Conservation (phyloP, 768 basidiomycete genomes). For the Tricholoma hemisulphureum region DNA sequence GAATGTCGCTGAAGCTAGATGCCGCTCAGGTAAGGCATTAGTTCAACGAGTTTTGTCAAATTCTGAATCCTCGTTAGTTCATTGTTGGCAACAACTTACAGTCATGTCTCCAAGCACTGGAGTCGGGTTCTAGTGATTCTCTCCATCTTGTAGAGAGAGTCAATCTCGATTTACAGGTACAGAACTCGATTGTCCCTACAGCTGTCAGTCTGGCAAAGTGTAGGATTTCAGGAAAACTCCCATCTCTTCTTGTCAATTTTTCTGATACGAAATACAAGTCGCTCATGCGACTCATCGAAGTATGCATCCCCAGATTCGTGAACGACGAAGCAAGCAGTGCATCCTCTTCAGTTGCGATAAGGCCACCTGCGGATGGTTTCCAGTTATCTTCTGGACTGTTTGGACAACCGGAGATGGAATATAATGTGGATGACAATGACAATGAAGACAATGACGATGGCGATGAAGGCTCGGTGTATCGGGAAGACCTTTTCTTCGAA, state of each 20-base stretch:
- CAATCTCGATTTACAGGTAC: slow-evolving; percentile 83
- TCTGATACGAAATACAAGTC: slow-evolving; percentile 90
- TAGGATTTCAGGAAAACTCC: slow-evolving; percentile 87
- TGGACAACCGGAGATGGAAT: slow-evolving; percentile 54
- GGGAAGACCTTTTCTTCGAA: slow-evolving; percentile 67
- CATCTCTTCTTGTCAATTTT: slow-evolving; percentile 84
- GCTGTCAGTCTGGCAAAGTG: slow-evolving; percentile 81
- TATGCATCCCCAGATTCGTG: slow-evolving; percentile 82
- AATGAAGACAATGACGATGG: slow-evolving; percentile 39
- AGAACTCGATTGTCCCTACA: slow-evolving; percentile 89
- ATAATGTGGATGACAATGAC: slow-evolving; percentile 62
- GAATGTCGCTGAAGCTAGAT: slow-evolving; percentile 74
- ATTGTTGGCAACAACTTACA: slow-evolving; percentile 83
- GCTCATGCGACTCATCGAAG: slow-evolving; percentile 89
- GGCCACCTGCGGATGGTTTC: slow-evolving; percentile 37
- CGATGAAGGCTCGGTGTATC: slow-evolving; percentile 23
- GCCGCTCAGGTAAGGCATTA: slow-evolving; percentile 74
- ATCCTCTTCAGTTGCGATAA: slow-evolving; percentile 11
- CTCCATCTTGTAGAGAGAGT: slow-evolving; percentile 91
- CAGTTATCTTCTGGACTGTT: slow-evolving; percentile 58
- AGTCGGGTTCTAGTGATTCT: slow-evolving; percentile 49
- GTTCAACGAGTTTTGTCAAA: neutral
- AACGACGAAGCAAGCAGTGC: slow-evolving; percentile 31
- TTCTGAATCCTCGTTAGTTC: slow-evolving; percentile 63
- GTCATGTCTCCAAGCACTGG: slow-evolving; percentile 78